Base-by-base conservation (phyloP, 2,329 filamentous ascomycete species). In the Cercospora sesami region DNA sequence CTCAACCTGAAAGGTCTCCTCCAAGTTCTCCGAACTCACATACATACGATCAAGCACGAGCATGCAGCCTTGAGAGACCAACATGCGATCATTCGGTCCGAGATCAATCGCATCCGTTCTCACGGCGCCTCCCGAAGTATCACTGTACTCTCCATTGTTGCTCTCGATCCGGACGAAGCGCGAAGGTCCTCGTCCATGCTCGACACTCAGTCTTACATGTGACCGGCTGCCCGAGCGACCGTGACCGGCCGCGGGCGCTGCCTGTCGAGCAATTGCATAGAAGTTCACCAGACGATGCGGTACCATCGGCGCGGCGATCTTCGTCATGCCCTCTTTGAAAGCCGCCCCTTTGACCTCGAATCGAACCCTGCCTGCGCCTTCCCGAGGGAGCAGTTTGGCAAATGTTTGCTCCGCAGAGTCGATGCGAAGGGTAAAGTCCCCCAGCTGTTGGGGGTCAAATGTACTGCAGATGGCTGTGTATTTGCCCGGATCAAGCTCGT, bases 381-480 rank as follows among this genome's bases (percentile, higher is more conserved):
- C 91, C 5, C 89, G 83, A 0, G 89, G 86, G 3, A 97, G 84
- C 16, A 86, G 85, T 7, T 81, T 81, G 5, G 96, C 77, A 1
- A 79, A 74, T 42, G 89, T 85, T 0, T 85, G 82, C 1, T 81
- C 77, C 64, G 85, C 87, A 36, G 90, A 89, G 58, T 89, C 89
- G n/a, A 97, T 84, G 66, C 89, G 87, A 8, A 99, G 83, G 0
- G 85, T 87, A 75, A 96, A 98, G 60, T 85, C 84, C 3, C 91
- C 91, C 0, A 87, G 83, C 75, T 96, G 92, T 8, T 90, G 90
- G 0, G 90, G 86, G 70, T 96, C 93, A 78, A 96, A 98, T 0
- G 94, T 96, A 2, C 93, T 97, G 77, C 91, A 94, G 6, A 97
- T 90, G 65, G 97, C 85, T 0, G 92, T 97, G 79, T 98, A 99